phyloP scores from a whole-genome alignment of 768 basidiomycete genomes.

The Daedaleopsis nitida region DNA sequence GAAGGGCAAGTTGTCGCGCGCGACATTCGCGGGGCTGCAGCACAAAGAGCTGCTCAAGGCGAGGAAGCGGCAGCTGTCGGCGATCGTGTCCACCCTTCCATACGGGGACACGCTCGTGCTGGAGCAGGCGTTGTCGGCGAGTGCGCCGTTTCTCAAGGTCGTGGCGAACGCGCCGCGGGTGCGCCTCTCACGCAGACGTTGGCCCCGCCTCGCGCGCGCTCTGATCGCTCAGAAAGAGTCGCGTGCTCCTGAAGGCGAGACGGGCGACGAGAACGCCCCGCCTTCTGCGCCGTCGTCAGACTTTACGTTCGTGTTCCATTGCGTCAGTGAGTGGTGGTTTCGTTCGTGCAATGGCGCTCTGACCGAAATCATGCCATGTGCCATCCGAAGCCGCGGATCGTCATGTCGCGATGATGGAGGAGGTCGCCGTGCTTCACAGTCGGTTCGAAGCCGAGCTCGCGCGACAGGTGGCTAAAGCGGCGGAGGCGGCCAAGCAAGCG shows the following conservation, averaged over 20 bases:
- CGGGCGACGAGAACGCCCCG: not conserved
- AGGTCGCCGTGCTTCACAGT: conserved; percentile 63
- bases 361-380: conserved; percentile 5
- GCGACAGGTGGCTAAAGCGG: conserved; percentile 62
- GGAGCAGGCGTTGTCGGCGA: conserved; percentile 72
- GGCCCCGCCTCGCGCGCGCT: conserved; percentile 52
- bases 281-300: conserved; percentile 49
- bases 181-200: conserved; percentile 57
- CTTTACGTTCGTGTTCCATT: conserved; percentile 65
- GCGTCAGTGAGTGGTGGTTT: conserved; percentile 66
- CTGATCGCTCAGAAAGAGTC: conserved; percentile 36
- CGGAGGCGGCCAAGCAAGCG: conserved; percentile 52
- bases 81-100: conserved; percentile 67
- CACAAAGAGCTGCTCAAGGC: conserved; percentile 74
- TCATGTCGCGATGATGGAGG: conserved; percentile 65
- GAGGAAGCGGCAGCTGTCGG: conserved; percentile 70
- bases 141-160: conserved; percentile 31
- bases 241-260: conserved; percentile 31
- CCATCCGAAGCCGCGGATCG: conserved; percentile 65
- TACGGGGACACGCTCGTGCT: conserved; percentile 71
- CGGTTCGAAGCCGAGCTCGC: conserved; percentile 77
- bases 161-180: conserved; percentile 33
- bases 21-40: conserved; percentile 68
- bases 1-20: conserved; percentile 51
- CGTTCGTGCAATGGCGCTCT: conserved; percentile 25